Evolutionary conservation across 2,329 filamentous ascomycete species (phyloP), one percentile per base, ranked within the genome.

Genomic region (Raffaelea deltoideospora): DNA sequence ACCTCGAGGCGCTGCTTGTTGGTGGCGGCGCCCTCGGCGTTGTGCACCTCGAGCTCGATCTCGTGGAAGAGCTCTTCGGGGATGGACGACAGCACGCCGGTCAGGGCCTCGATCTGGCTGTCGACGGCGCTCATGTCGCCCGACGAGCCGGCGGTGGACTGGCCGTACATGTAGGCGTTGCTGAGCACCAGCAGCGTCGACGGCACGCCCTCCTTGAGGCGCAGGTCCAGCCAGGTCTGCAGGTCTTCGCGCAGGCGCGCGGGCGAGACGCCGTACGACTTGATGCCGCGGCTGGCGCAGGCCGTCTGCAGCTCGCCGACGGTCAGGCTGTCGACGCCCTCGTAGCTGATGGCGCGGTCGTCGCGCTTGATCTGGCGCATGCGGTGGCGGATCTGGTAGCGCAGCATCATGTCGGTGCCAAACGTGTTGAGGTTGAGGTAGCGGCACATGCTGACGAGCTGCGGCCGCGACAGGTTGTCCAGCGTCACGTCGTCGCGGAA

Each of bases 281-380:
- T 80, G 47, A 98, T 81, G 48, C 90, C 90, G 47, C 90, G 85
- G 46, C 82, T 86, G 31, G 85, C 85, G 54, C 85, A 92, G 2
- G 90, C 90, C 51, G 77, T 82, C 64, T 96, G 90, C 33, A 98
- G 70, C 58, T 98, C 90, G 2, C 79, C 71, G 1, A 96, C 86
- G n/a, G 86, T 92, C 36, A 98, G 72, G 37, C 80, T 87, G 42
- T 93, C 86, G 22, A 98, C 79, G 24, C 90, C 87, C 59, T 98
- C 90, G 53, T 79, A 94, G 55, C 76, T 81, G 54, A 98, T 98
- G 44, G 87, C 86, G 47, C 78, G 79, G 61, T 98, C 90, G 53
- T 98, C 90, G 44, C 88, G 79, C 76, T 98, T 98, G 68, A 96
- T 96, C 61, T 98, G 90, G 50, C 88, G 77, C 90, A 98, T 98